Evolutionary conservation across 2,329 filamentous ascomycete genomes (phyloP).

Genomic region (Alternaria rosae): DNA sequence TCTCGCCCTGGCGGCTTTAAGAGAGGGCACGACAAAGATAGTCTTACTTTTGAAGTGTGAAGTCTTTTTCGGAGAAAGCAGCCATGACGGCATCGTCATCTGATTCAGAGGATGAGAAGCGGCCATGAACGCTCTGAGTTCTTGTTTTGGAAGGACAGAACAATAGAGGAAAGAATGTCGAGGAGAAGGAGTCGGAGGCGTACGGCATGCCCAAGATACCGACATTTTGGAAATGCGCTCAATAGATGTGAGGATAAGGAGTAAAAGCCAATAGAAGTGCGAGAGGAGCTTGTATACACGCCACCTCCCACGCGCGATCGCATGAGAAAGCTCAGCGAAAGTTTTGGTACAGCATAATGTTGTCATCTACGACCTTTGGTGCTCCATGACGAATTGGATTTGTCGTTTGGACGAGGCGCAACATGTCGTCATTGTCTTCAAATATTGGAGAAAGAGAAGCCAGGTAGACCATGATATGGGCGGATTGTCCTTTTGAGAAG

Average conservation of each 20-base stretch:
- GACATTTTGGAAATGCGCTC: not conserved
- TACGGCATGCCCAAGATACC: not conserved
- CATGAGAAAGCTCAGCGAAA: fast-evolving
- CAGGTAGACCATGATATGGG: not conserved
- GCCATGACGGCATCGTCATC: too few species aligned
- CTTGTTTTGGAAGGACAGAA: not conserved
- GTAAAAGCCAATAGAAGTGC: not conserved
- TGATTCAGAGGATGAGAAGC: too few species aligned
- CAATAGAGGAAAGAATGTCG: not conserved
- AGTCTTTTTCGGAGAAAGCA: too few species aligned
- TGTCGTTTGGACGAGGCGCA: not conserved
- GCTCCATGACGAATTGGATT: not conserved
- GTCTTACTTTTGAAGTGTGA: too few species aligned
- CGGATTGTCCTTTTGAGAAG: too few species aligned
- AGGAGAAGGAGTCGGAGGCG: not conserved
- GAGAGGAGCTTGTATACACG: not conserved
- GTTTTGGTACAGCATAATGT: not conserved
- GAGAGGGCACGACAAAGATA: too few species aligned
- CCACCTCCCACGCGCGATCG: not conserved
- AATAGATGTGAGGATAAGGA: not conserved
- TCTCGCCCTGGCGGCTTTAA: too few species aligned
- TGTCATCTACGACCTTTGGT: too few species aligned
- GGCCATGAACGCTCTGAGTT: too few species aligned
- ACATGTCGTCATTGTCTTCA: too few species aligned
- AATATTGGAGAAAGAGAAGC: not conserved